A percentile compares a stretch with the other conserved stretches of the same genome.
Conservation (phyloP, 345 rosid genomes). For the Moricandia arvensis region DNA sequence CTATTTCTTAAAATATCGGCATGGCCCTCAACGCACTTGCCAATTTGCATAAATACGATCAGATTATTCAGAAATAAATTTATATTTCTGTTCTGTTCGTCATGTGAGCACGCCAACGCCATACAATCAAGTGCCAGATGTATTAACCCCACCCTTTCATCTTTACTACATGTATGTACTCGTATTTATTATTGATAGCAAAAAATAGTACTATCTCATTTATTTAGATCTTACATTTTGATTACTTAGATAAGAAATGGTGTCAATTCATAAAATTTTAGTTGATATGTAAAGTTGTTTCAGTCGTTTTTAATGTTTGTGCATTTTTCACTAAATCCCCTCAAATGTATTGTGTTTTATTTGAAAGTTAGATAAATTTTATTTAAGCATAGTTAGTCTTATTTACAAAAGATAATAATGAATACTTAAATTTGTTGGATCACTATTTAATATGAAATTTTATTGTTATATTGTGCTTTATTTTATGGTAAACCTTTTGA, state of each 20-base stretch:
- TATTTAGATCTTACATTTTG: not conserved
- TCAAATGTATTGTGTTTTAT: no score
- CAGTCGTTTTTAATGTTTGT: no score
- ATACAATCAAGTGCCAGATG: conserved; percentile 9
- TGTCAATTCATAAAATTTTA: no score
- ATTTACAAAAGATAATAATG: no score
- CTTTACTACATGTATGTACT: not conserved
- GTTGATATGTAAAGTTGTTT: no score
- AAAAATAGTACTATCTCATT: not conserved
- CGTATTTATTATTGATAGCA: not conserved
- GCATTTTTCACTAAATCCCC: no score
- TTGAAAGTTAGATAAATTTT: no score
- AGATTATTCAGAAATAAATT: not conserved
- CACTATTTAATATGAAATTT: no score
- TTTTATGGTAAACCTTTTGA: no score
- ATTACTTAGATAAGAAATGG: not conserved
- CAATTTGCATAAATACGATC: conserved; percentile 3
- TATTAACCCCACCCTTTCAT: conserved; percentile 16
- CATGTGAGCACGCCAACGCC: conserved; percentile 37
- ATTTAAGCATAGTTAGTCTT: no score
- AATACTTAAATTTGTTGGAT: no score
- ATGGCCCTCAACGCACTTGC: conserved; percentile 2
- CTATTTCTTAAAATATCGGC: not conserved
- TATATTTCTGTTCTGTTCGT: not conserved
- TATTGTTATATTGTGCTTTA: no score